A percentile compares a stretch with the other conserved stretches of the same genome.
phyloP scores from a whole-genome alignment of 1,139 yeast species.

The Geotrichum restrictum region DNA sequence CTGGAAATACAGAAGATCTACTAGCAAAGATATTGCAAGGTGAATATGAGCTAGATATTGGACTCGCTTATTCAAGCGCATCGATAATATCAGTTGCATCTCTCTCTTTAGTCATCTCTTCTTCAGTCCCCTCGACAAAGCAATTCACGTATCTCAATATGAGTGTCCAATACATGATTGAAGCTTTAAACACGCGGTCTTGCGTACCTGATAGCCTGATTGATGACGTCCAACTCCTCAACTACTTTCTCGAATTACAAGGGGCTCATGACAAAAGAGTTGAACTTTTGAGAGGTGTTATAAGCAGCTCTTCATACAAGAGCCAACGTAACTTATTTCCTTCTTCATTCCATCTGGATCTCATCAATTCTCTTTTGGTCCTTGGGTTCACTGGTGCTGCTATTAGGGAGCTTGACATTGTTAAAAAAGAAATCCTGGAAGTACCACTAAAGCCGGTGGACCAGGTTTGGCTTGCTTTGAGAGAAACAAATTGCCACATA shows the following conservation, averaged over 20 bases:
- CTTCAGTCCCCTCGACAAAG: conserved; percentile 18
- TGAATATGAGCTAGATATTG: conserved; percentile 9
- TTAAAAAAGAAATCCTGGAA: not conserved
- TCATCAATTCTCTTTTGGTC: conserved; percentile 19
- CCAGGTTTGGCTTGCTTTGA: conserved; percentile 18
- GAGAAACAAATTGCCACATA: conserved; percentile 23
- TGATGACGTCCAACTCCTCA: conserved; percentile 18
- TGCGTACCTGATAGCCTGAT: conserved; percentile 12
- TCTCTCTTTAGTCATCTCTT: conserved; percentile 20
- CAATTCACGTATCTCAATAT: conserved; percentile 19
- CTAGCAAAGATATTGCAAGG: conserved; percentile 6
- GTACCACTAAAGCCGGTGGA: conserved; percentile 11
- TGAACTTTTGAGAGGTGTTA: conserved; percentile 20
- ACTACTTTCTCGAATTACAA: conserved; percentile 25
- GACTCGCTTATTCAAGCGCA: conserved; percentile 7
- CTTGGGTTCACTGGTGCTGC: conserved; percentile 27
- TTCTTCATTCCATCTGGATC: conserved; percentile 13
- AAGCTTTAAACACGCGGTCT: conserved; percentile 16
- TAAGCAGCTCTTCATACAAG: conserved; percentile 8
- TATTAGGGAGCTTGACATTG: conserved; percentile 18
- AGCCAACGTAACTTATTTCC: conserved; percentile 15
- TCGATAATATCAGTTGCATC: conserved; percentile 20
- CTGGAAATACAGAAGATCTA: conserved; percentile 9
- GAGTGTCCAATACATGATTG: conserved; percentile 17
- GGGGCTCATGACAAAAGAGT: conserved; percentile 27